phyloP scores from a whole-genome alignment of 345 rosid species.

The Murraya paniculata region DNA sequence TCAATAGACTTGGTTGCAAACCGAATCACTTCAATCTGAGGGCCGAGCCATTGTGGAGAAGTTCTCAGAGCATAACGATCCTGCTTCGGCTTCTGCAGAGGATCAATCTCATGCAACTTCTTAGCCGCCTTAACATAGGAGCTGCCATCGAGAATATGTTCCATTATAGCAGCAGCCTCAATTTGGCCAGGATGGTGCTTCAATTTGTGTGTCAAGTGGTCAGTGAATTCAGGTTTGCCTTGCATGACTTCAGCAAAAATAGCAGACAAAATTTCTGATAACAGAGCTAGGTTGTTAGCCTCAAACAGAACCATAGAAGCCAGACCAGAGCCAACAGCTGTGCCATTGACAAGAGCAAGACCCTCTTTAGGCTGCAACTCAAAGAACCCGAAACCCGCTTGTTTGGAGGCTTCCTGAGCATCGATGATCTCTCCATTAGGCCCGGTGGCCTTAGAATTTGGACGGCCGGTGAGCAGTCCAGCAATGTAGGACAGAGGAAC shows the following conservation, averaged over 20 bases:
- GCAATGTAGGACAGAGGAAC: constrained; percentile 73
- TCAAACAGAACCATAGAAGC: constrained; percentile 56
- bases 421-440: constrained; percentile 48
- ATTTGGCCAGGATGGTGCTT: constrained; percentile 65
- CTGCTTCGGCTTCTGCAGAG: constrained; percentile 52
- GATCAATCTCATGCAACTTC: constrained; percentile 45
- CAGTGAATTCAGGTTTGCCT: constrained; percentile 53
- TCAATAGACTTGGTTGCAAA: constrained; percentile 45
- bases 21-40: constrained; percentile 52
- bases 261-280: constrained; percentile 45
- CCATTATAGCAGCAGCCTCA: constrained; percentile 63
- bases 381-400: constrained; percentile 46
- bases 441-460: constrained; percentile 57
- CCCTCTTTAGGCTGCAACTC: constrained; percentile 75
- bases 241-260: constrained; percentile 53
- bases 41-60: constrained; percentile 63
- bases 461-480: constrained; percentile 58
- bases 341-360: constrained; percentile 64
- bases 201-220: constrained; percentile 51
- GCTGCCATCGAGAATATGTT: constrained; percentile 50
- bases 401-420: constrained; percentile 46
- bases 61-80: constrained; percentile 55
- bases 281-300: constrained; percentile 33
- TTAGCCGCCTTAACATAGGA: constrained; percentile 40
- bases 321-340: constrained; percentile 68